phyloP scores from a whole-genome alignment of 352 stramenopile species.

The Phytophthora sp. region DNA sequence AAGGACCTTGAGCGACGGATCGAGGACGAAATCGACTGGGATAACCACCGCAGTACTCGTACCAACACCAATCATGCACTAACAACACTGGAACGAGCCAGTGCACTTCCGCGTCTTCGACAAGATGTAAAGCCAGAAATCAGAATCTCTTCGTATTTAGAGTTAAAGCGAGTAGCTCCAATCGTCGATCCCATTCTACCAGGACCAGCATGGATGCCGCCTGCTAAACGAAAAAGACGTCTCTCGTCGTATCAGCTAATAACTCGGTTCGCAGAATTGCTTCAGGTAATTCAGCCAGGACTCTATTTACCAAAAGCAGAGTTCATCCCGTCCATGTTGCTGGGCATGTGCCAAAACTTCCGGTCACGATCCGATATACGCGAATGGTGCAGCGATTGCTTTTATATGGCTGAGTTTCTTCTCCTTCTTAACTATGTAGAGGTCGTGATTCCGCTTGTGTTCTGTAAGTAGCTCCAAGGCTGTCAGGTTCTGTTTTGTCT shows the following conservation, averaged over 20 bases:
- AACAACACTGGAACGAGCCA: neutral
- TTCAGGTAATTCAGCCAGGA: neutral
- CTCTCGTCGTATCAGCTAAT: neutral
- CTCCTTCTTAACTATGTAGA: constrained; percentile 41
- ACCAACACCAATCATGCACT: neutral
- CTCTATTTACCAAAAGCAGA: neutral
- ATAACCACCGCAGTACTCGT: neutral
- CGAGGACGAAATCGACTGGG: neutral
- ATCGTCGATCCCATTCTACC: neutral
- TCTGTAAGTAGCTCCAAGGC: constrained; percentile 14
- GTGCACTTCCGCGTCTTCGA: constrained; percentile 1
- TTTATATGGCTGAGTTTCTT: constrained; percentile 36
- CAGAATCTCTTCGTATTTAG: constrained; percentile 1
- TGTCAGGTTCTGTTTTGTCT: neutral
- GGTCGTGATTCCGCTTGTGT: constrained; percentile 33
- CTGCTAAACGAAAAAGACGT: neutral
- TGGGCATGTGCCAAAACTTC: neutral
- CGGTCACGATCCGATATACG: constrained; percentile 9
- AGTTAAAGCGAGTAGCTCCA: constrained; percentile 1
- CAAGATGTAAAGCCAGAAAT: neutral
- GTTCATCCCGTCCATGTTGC: neutral
- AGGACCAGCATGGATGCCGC: neutral
- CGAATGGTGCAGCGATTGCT: constrained; percentile 10
- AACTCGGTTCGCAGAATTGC: neutral
- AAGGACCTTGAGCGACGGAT: neutral